Evolutionary conservation across 2,329 filamentous ascomycete species (phyloP).

Genomic region (Colletotrichum kahawae): DNA sequence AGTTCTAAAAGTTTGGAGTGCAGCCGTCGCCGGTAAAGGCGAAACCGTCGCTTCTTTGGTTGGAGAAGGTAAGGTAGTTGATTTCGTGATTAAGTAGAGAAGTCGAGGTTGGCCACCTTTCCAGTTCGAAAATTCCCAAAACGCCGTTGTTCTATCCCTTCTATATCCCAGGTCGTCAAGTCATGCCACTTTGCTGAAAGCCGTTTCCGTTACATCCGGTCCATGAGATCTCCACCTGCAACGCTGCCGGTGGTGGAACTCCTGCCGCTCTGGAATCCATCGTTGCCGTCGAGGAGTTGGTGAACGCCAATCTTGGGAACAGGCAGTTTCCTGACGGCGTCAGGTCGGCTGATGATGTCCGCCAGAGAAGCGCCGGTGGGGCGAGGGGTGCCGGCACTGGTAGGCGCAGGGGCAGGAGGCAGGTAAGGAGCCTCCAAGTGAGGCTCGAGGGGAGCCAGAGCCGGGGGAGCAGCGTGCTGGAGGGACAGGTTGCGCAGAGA

Average conservation of each 20-base stretch:
- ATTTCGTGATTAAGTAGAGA: constrained; percentile 3
- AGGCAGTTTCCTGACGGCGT: constrained; percentile 87
- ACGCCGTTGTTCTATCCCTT: constrained; percentile 43
- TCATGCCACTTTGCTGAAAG: constrained; percentile 33
- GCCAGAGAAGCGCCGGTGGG: constrained; percentile 79
- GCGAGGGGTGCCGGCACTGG: constrained; percentile 54
- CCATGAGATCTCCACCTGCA: constrained; percentile 72
- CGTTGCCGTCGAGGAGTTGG: constrained; percentile 75
- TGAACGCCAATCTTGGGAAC: constrained; percentile 90
- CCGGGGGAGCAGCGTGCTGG: constrained; percentile 58
- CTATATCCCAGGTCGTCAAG: constrained; percentile 45
- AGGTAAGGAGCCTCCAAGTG: constrained; percentile 50
- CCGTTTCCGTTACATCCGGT: constrained; percentile 47
- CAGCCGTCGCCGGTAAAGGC: neutral
- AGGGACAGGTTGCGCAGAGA: constrained; percentile 74
- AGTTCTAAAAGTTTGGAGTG: constrained; percentile 6
- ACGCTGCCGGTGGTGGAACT: constrained; percentile 81
- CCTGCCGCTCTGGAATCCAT: constrained; percentile 73
- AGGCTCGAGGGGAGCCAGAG: constrained; percentile 64
- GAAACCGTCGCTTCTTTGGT: constrained; percentile 1
- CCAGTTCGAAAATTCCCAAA: constrained; percentile 23
- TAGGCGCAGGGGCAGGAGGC: constrained; percentile 49
- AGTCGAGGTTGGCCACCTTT: constrained; percentile 13
- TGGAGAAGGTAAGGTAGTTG: neutral
- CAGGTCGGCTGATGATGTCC: constrained; percentile 90